phyloP scores from a whole-genome alignment of 176 grass and related monocot genomes.

The Pontederia paniculata region DNA sequence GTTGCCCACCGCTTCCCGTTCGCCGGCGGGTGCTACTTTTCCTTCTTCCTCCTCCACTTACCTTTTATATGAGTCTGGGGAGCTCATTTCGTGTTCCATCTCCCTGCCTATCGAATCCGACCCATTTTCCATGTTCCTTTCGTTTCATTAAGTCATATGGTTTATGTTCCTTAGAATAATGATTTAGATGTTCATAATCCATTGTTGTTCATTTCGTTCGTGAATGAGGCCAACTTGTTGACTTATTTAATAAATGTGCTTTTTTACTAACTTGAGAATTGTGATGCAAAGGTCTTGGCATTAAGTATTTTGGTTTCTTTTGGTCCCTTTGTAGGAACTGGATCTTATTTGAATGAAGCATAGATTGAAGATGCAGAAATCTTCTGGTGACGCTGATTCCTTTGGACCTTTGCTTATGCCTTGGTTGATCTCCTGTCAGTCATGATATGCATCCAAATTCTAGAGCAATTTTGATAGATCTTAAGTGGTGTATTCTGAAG shows the following conservation, averaged over 20 bases:
- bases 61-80: no score
- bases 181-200: no score
- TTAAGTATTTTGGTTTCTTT: neutral
- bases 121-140: no score
- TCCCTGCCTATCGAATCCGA: no score
- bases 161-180: no score
- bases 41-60: no score
- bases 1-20: no score
- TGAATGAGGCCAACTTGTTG: neutral
- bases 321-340: conserved; percentile 33
- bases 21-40: no score
- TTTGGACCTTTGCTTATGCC: neutral
- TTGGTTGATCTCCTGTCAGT: neutral
- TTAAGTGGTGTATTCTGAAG: conserved; percentile 68
- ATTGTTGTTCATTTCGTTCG: no score
- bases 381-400: conserved; percentile 22
- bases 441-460: conserved; percentile 63
- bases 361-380: conserved; percentile 51
- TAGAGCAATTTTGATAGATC: conserved; percentile 43
- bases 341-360: conserved; percentile 57
- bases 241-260: neutral
- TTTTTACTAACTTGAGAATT: neutral
- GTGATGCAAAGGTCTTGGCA: neutral
- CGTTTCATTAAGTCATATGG: no score
- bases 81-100: no score